Conservation (phyloP, 768 basidiomycete genomes). For the Mycena vulgaris region DNA sequence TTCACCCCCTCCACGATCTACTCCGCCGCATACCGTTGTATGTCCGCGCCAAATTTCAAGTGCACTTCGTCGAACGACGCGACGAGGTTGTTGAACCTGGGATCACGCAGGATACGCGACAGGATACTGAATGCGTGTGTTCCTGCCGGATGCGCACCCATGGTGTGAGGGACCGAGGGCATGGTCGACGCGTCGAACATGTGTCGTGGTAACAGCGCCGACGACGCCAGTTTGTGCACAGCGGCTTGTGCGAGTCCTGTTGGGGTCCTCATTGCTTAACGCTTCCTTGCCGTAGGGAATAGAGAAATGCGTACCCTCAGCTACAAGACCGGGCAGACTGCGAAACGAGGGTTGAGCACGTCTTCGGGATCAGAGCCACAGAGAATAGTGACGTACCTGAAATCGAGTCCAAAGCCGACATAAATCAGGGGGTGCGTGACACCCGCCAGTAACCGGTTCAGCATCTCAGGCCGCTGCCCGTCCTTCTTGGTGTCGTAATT, state of each 20-base stretch:
- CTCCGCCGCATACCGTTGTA: constrained; percentile 57
- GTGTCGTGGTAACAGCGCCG: constrained; percentile 9
- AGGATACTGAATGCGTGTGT: constrained; percentile 68
- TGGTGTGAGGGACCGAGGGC: background rate
- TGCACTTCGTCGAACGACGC: constrained; percentile 49
- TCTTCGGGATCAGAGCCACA: background rate
- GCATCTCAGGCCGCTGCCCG: constrained; percentile 55
- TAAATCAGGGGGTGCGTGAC: constrained; percentile 79
- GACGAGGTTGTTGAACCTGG: constrained; percentile 50
- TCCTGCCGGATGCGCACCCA: no score
- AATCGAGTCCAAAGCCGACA: constrained; percentile 74
- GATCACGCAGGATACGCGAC: constrained; percentile 68
- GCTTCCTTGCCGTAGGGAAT: constrained; percentile 9
- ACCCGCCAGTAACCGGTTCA: constrained; percentile 69
- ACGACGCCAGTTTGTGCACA: constrained; percentile 54
- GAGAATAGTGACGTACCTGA: constrained; percentile 46
- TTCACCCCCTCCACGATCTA: no score
- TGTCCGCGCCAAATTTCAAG: constrained; percentile 54
- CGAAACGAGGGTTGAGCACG: constrained; percentile 19
- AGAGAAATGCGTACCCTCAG: constrained; percentile 65
- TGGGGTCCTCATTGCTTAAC: constrained; percentile 6
- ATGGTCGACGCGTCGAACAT: constrained; percentile 18
- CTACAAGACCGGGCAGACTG: constrained; percentile 66
- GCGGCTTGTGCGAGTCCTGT: constrained; percentile 72
- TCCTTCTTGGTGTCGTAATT: no score